Conservation (phyloP, 768 basidiomycete species). For the Glaciozyma martinii region DNA sequence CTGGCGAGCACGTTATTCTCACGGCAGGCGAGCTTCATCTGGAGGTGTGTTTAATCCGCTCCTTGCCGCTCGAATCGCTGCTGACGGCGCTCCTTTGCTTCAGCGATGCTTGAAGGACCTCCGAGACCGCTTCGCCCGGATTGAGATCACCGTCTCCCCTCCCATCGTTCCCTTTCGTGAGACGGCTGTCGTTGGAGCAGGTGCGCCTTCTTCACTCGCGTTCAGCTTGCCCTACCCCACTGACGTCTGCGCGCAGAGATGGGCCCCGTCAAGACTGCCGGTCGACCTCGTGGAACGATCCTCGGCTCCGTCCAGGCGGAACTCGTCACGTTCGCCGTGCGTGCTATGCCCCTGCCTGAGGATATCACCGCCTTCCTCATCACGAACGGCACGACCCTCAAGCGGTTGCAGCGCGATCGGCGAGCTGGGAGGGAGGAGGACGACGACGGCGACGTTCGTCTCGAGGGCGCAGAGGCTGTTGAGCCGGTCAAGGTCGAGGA, state of each 20-base stretch:
- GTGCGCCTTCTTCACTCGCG: constrained; percentile 43
- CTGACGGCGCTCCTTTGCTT: neutral
- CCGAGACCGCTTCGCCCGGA: constrained; percentile 85
- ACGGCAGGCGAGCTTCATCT: constrained; percentile 92
- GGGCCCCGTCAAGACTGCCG: constrained; percentile 65
- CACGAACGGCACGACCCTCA: constrained; percentile 58
- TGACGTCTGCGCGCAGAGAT: constrained; percentile 53
- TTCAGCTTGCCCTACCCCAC: neutral
- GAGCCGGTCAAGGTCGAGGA: constrained; percentile 56
- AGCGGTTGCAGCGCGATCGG: constrained; percentile 50
- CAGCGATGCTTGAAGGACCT: constrained; percentile 93
- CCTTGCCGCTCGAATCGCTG: too few species aligned
- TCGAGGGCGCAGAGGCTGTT: constrained; percentile 18
- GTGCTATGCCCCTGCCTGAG: constrained; percentile 71
- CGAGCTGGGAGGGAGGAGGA: constrained; percentile 19
- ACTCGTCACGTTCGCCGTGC: constrained; percentile 69
- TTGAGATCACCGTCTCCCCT: constrained; percentile 86
- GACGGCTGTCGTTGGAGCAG: constrained; percentile 71
- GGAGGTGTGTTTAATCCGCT: constrained; percentile 55
- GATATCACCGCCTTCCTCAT: constrained; percentile 64
- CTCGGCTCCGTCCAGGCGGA: constrained; percentile 58
- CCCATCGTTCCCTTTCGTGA: constrained; percentile 98
- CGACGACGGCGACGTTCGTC: constrained; percentile 15
- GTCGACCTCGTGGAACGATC: constrained; percentile 67
- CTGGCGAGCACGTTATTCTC: constrained; percentile 92